Evolutionary conservation across 2,329 filamentous ascomycete species (phyloP).

Genomic region (Chlorencoelia australis): DNA sequence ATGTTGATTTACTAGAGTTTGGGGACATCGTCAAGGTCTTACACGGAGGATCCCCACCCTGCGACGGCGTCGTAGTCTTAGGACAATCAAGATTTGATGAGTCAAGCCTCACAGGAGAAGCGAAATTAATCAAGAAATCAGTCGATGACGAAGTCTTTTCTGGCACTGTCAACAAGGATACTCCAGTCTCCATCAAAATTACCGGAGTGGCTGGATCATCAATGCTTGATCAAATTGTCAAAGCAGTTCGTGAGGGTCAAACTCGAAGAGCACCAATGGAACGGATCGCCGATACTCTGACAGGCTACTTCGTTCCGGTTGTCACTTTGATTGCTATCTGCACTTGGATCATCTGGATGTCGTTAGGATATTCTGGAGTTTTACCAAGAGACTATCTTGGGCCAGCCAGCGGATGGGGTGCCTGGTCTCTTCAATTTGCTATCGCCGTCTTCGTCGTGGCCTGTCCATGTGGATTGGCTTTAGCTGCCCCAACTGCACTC

Average conservation of each 20-base stretch:
- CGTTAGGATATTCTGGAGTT: conserved; percentile 46
- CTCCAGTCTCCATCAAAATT: conserved; percentile 51
- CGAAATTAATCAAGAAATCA: conserved; percentile 53
- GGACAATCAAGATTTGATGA: conserved; percentile 71
- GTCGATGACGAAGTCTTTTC: conserved; percentile 57
- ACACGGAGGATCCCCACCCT: conserved; percentile 74
- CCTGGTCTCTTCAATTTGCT: conserved; percentile 70
- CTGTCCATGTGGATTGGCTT: conserved; percentile 50
- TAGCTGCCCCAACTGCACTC: conserved; percentile 48
- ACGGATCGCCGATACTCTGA: conserved; percentile 61
- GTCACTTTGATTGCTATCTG: conserved; percentile 58
- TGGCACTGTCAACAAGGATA: conserved; percentile 64
- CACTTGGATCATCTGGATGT: conserved; percentile 65
- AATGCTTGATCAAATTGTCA: conserved; percentile 72
- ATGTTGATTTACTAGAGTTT: conserved; percentile 54
- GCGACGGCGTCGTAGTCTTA: conserved; percentile 60
- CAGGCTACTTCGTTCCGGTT: conserved; percentile 66
- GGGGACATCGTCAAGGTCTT: conserved; percentile 67
- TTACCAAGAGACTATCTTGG: conserved; percentile 49
- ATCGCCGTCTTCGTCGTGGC: conserved; percentile 52
- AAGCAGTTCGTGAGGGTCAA: conserved; percentile 68
- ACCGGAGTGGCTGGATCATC: conserved; percentile 57
- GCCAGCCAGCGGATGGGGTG: conserved; percentile 48
- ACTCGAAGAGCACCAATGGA: conserved; percentile 67
- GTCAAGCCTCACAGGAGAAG: conserved; percentile 78